Conservation (phyloP, 176 grass and related monocot species). For the Carex pumila region DNA sequence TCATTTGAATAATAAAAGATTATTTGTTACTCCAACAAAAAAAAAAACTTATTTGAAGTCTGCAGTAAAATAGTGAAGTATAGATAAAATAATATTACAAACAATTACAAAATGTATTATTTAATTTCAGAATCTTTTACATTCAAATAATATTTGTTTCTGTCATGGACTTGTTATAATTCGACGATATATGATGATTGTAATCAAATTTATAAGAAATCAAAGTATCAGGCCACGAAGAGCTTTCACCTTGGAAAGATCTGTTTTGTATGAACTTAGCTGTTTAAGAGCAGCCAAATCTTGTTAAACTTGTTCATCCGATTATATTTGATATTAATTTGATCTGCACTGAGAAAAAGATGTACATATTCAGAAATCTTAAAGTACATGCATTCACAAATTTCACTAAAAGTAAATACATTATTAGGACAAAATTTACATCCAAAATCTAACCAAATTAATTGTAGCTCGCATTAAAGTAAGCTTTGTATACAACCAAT, state of each 20-base stretch:
- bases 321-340: neutral
- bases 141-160: neutral
- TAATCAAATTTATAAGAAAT: neutral
- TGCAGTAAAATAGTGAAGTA: neutral
- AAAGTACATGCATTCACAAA: neutral
- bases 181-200: neutral
- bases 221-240: neutral
- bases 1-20: conserved; percentile 16
- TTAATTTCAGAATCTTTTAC: neutral
- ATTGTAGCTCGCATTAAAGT: neutral
- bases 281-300: neutral
- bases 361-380: neutral
- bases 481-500: neutral
- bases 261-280: neutral
- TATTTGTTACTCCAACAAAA: neutral
- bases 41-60: neutral
- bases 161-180: neutral
- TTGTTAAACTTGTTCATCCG: neutral
- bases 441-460: neutral
- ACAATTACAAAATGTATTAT: neutral
- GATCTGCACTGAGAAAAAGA: neutral
- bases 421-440: neutral
- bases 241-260: neutral
- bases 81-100: neutral
- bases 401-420: neutral